phyloP scores from a whole-genome alignment of 2,329 filamentous ascomycete genomes.

The Colletotrichum truncatum region DNA sequence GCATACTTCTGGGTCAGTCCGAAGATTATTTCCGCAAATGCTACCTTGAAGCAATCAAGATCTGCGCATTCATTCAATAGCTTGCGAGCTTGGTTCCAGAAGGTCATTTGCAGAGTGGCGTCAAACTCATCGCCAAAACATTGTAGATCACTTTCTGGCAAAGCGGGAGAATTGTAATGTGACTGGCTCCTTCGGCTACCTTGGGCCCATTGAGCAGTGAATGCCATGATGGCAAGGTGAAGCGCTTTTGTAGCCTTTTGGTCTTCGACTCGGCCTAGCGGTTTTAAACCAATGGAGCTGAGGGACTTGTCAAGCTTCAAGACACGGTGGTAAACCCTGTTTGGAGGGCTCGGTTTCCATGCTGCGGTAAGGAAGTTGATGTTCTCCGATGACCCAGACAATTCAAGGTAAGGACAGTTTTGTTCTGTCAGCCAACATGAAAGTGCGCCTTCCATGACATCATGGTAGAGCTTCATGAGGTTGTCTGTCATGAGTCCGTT shows the following conservation, averaged over 20 bases:
- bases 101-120: constrained; percentile 43
- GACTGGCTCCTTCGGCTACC: constrained; percentile 37
- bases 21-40: constrained; percentile 48
- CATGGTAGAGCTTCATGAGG: constrained; percentile 60
- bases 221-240: constrained; percentile 59
- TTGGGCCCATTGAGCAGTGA: constrained; percentile 61
- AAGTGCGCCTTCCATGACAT: constrained; percentile 61
- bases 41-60: constrained; percentile 47
- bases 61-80: constrained; percentile 45
- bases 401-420: constrained; percentile 56
- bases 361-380: constrained; percentile 27
- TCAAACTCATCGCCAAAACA: constrained; percentile 45
- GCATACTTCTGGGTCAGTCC: constrained; percentile 43
- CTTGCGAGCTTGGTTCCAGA: constrained; percentile 49
- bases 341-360: constrained; percentile 49
- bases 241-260: constrained; percentile 54
- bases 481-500: constrained; percentile 49
- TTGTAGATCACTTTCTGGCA: no score
- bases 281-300: constrained; percentile 48
- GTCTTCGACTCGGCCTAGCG: constrained; percentile 51
- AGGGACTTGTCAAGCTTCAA: constrained; percentile 56
- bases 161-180: neutral
- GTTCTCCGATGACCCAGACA: neutral
- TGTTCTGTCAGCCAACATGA: constrained; percentile 63
- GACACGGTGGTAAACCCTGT: constrained; percentile 58